Base-by-base conservation (phyloP, 768 basidiomycete species). In the Leccinum longicurvipes region DNA sequence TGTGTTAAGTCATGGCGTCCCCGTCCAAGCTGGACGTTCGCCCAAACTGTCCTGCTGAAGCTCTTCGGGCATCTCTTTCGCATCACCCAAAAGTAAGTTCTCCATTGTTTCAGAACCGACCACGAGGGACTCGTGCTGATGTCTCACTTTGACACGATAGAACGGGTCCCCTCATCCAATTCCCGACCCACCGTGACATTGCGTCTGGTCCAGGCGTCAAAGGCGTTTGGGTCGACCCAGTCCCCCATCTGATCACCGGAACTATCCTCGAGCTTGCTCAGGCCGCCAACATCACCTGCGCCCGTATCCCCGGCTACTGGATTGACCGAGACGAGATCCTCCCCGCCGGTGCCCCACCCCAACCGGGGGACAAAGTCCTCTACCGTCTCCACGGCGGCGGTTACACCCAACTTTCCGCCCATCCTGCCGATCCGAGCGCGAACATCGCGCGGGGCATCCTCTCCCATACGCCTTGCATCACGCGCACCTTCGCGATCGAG, bases 401-500 rank as follows among this genome's bases (percentile, higher is more conserved):
- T 14, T 72, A 65, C 53, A 55, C 61, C 19, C 62, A 59, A 27
- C 65, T 61, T 29, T 67, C 67, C 3, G 72, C 67, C 8, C 69
- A 67, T 47, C 72, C 70, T 1, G 31, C 32, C 8, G 68, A 65
- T 24, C 57, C 62, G 15, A 65, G 63, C 9, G 62, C 68, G 19
- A 61, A 59, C n/a, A 54, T 67, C 39, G 63, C 66, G 5, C 53
- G 56, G 23, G 63, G 61, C 3, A 58, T 65, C 41, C 32, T 71
- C 14, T 27, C 57, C 31, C 41, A 62, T 34, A 24, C 56, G 15
- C 27, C 58, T 12, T 32, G 55, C 11, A 50, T 72, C 50, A 46
- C 62, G 3, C 72, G 76, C 11, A 62, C 68, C 0, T 67, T 77
- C 60, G 67, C 69, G 15, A 56, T 81, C 61, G 82, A 82, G 52